Evolutionary conservation across 1,284 basidiomycete species (phyloP).

Genomic region (Gomphus bonarii): DNA sequence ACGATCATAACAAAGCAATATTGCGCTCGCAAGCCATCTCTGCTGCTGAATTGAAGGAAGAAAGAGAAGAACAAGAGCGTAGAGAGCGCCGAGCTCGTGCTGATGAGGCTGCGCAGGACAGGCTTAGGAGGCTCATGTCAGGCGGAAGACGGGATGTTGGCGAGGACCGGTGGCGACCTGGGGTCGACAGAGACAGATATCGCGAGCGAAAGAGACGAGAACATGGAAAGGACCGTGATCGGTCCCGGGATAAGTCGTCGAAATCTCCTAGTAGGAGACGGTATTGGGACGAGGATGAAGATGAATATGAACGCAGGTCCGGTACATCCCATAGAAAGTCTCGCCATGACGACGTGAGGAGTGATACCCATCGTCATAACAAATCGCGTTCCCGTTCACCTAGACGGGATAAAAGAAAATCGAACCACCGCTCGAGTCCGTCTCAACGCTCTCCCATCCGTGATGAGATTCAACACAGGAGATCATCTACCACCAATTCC

Average conservation of each 20-base stretch:
- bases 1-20: constrained; percentile 84
- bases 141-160: constrained; percentile 8
- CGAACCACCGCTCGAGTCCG: constrained; percentile 13
- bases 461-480: neutral
- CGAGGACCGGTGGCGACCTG: constrained; percentile 11
- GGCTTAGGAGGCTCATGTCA: constrained; percentile 19
- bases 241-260: constrained; percentile 17
- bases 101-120: constrained; percentile 58
- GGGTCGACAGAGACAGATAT: constrained; percentile 23
- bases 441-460: constrained; percentile 9
- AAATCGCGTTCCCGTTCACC: constrained; percentile 8
- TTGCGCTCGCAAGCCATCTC: constrained; percentile 67
- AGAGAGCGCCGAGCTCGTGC: constrained; percentile 50
- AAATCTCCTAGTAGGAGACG: constrained; percentile 2
- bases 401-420: constrained; percentile 7
- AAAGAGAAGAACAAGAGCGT: constrained; percentile 52
- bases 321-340: constrained; percentile 20
- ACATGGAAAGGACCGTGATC: constrained; percentile 26
- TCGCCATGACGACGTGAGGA: constrained; percentile 14
- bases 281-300: constrained; percentile 11
- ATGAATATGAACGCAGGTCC: constrained; percentile 10
- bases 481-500: neutral
- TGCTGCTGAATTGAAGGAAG: constrained; percentile 59
- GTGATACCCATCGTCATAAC: neutral
- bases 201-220: constrained; percentile 35